phyloP scores from a whole-genome alignment of 768 basidiomycete genomes.

The Trametes cubensis region DNA sequence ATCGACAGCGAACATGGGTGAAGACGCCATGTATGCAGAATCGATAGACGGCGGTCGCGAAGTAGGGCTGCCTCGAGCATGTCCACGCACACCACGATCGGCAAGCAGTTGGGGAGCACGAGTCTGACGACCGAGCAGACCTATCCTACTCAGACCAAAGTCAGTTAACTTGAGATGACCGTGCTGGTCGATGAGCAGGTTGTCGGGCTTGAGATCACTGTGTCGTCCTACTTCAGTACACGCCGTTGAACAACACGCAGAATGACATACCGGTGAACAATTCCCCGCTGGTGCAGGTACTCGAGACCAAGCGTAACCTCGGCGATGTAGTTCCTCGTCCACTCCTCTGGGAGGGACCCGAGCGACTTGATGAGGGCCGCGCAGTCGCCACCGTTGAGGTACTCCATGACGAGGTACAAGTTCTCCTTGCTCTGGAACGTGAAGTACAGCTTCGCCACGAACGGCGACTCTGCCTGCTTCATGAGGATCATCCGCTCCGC shows the following conservation, averaged over 20 bases:
- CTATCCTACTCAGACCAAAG: constrained; percentile 95
- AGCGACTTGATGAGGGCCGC: constrained; percentile 95
- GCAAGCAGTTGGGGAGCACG: constrained; percentile 53
- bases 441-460: constrained; percentile 96
- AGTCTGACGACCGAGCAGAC: constrained; percentile 96
- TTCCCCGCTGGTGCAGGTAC: constrained; percentile 92
- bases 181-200: constrained; percentile 93
- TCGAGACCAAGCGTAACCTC: constrained; percentile 95
- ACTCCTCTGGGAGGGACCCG: constrained; percentile 93
- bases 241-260: background rate
- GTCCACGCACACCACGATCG: constrained; percentile 37
- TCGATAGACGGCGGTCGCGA: constrained; percentile 85
- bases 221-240: constrained; percentile 19
- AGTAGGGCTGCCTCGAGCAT: constrained; percentile 63
- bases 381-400: constrained; percentile 97
- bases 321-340: constrained; percentile 95
- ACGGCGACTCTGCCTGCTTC: constrained; percentile 98
- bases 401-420: constrained; percentile 98
- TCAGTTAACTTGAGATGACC: constrained; percentile 98
- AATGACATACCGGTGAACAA: constrained; percentile 87
- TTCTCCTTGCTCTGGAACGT: constrained; percentile 99
- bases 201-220: constrained; percentile 98
- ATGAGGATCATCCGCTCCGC: constrained; percentile 99
- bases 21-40: constrained; percentile 75
- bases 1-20: constrained; percentile 68